phyloP scores from a whole-genome alignment of 176 grass and related monocot genomes.

The Oryza glaberrima region DNA sequence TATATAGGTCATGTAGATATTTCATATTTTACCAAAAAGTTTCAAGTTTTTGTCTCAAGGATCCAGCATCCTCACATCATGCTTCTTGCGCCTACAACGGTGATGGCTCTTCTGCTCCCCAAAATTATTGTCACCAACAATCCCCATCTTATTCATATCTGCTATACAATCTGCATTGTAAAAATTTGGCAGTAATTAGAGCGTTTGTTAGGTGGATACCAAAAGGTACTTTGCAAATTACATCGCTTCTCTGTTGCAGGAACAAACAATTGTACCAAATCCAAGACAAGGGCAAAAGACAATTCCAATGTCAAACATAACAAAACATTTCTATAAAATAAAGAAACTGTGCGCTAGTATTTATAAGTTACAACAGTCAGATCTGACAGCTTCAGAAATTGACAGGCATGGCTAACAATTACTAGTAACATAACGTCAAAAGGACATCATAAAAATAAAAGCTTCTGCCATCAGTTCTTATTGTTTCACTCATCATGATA shows the following conservation, averaged over 20 bases:
- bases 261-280: background rate
- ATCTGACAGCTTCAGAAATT: background rate
- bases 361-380: background rate
- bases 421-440: background rate
- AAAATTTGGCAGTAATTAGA: constrained; percentile 5
- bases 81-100: constrained; percentile 67
- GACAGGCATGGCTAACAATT: background rate
- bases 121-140: constrained; percentile 61
- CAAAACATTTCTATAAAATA: background rate
- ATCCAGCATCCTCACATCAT: constrained; percentile 68
- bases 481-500: background rate
- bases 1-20: background rate
- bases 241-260: background rate
- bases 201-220: constrained; percentile 7
- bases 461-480: background rate
- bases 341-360: background rate
- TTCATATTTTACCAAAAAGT: constrained; percentile 2
- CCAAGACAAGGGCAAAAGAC: background rate
- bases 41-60: constrained; percentile 35
- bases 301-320: background rate
- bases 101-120: constrained; percentile 77
- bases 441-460: background rate
- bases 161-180: constrained; percentile 38
- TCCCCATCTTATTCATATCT: constrained; percentile 63
- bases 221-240: background rate